Evolutionary conservation across 305 asterid genomes (phyloP).

Genomic region (Plantago lanceolata): DNA sequence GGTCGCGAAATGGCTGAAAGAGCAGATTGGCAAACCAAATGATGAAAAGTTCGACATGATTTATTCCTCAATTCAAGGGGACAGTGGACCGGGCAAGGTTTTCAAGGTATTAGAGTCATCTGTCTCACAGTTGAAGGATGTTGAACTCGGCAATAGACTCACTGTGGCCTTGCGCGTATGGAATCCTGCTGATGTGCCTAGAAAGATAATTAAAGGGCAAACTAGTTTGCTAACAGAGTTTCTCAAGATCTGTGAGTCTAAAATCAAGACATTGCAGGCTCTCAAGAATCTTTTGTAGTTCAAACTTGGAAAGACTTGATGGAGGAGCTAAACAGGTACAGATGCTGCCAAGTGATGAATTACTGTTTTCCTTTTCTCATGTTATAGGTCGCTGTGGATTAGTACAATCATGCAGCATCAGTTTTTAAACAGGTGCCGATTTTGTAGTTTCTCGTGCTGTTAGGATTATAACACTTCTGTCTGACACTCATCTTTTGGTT

Average conservation of each 20-base stretch:
- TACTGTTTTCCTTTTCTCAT: constrained; percentile 3
- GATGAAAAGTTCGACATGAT: constrained; percentile 46
- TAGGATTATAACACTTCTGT: constrained; percentile 19
- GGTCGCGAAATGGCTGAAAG: constrained; percentile 60
- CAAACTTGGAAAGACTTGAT: not conserved
- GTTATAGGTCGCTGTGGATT: constrained; percentile 9
- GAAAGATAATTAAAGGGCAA: constrained; percentile 57
- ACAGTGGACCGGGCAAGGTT: constrained; percentile 68
- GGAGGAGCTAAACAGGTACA: constrained; percentile 20
- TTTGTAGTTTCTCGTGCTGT: constrained; percentile 33
- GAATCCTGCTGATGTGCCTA: constrained; percentile 54
- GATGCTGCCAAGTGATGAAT: constrained; percentile 9
- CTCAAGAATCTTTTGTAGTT: constrained; percentile 48
- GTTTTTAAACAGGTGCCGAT: constrained; percentile 22
- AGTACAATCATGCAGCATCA: constrained; percentile 17
- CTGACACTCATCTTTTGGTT: constrained; percentile 17
- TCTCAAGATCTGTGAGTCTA: constrained; percentile 58
- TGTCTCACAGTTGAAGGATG: constrained; percentile 36
- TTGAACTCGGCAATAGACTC: constrained; percentile 59
- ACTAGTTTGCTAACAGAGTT: constrained; percentile 43
- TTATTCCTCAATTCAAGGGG: constrained; percentile 46
- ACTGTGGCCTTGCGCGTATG: constrained; percentile 56
- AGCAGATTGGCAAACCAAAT: constrained; percentile 47
- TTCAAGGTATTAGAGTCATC: constrained; percentile 40
- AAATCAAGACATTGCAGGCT: constrained; percentile 45